A percentile compares a stretch with the other conserved stretches of the same genome.
These are phyloP conservation scores for Limnanthes douglasii DNA, from an alignment of 345 rosid species.

Conservation along the genomic window DNA sequence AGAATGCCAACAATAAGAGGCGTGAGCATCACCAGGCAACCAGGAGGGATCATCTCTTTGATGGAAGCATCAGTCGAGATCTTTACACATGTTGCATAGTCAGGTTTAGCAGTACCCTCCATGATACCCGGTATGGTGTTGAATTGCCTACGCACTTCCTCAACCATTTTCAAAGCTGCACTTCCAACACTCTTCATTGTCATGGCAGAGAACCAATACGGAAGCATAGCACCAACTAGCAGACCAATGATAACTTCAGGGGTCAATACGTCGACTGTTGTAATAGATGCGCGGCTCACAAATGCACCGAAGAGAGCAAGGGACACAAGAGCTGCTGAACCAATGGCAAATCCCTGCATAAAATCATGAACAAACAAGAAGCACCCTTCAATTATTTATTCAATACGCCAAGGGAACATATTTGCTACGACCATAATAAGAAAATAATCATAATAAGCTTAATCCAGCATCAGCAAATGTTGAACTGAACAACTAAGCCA, in stretches of 20 bases:
- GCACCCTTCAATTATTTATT: background rate
- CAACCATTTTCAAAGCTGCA: slow-evolving; percentile 71
- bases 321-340: slow-evolving; percentile 69
- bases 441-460: too few relatives aligned
- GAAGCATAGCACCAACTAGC: slow-evolving; percentile 70
- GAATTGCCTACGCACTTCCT: slow-evolving; percentile 71
- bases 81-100: slow-evolving; percentile 71
- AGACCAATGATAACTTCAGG: slow-evolving; percentile 66
- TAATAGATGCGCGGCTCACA: slow-evolving; percentile 55
- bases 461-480: background rate
- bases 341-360: slow-evolving; percentile 58
- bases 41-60: slow-evolving; percentile 77
- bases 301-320: slow-evolving; percentile 67
- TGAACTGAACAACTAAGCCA: too few relatives aligned
- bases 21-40: slow-evolving; percentile 74
- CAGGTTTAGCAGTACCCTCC: slow-evolving; percentile 63
- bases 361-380: slow-evolving; percentile 1
- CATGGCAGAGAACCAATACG: slow-evolving; percentile 87
- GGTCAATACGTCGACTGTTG: slow-evolving; percentile 51
- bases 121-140: slow-evolving; percentile 66
- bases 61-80: slow-evolving; percentile 72
- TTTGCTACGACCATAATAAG: too few relatives aligned
- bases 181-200: slow-evolving; percentile 82
- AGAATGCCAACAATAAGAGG: slow-evolving; percentile 53
- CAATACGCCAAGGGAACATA: too few relatives aligned